A percentile compares a stretch with the other conserved stretches of the same genome.
Conservation (phyloP, 2,329 filamentous ascomycete genomes). For the Pestalotiopsis sp. region DNA sequence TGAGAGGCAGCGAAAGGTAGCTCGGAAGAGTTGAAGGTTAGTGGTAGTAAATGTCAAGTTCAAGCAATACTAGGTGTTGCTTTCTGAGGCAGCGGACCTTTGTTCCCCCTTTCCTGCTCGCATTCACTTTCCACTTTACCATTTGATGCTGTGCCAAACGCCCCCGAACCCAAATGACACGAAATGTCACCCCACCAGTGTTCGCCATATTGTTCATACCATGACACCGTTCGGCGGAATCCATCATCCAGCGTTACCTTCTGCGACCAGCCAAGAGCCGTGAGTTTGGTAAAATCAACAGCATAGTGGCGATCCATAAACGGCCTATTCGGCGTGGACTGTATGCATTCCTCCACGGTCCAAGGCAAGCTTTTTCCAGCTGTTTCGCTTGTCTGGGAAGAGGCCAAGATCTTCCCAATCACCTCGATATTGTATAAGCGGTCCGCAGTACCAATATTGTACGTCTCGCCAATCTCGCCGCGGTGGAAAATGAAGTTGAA, state of each 20-base stretch:
- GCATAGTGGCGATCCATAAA: conserved; percentile 79
- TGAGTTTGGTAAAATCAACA: conserved; percentile 70
- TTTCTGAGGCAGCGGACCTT: too few species aligned
- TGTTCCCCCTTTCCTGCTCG: too few species aligned
- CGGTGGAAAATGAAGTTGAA: conserved; percentile 84
- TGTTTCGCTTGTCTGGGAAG: conserved; percentile 50
- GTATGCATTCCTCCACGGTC: conserved; percentile 65
- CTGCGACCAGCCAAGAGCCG: conserved; percentile 70
- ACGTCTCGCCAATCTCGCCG: conserved; percentile 73
- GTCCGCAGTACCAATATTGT: conserved; percentile 80
- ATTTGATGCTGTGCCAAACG: background rate
- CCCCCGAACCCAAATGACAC: background rate
- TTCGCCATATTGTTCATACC: conserved; percentile 70
- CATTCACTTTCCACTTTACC: background rate
- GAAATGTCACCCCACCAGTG: conserved; percentile 74
- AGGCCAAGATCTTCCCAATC: conserved; percentile 64
- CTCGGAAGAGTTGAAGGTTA: too few species aligned
- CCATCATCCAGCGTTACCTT: conserved; percentile 67
- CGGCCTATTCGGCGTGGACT: conserved; percentile 76
- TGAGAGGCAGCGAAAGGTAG: too few species aligned
- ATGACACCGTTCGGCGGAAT: conserved; percentile 65
- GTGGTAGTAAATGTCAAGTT: too few species aligned
- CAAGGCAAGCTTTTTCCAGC: conserved; percentile 19
- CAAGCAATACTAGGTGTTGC: too few species aligned
- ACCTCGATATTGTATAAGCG: conserved; percentile 76